Base-by-base conservation (phyloP, 768 basidiomycete species). In the Fistulinella prunicolor region DNA sequence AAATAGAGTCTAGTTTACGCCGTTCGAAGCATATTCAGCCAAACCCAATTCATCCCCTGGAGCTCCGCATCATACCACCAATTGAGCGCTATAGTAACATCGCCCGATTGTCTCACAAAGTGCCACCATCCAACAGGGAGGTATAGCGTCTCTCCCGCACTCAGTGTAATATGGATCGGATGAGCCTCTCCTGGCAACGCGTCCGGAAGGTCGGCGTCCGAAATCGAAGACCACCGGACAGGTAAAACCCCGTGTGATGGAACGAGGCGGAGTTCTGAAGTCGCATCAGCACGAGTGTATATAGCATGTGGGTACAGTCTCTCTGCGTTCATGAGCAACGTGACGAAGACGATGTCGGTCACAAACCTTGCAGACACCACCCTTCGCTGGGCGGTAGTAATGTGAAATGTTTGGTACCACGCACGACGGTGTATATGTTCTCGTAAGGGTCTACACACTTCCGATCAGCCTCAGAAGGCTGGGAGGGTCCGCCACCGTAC, bases 101-200 rank as follows among this genome's bases (percentile, higher is more conserved):
- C 71, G 4, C 74, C 77, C 4, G 77, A 71, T 62, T 96, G 94
- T 34, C 81, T 75, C 29, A 95, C 91, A 59, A 89, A 79, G 63
- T 95, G 94, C 86, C 87, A 95, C 94, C 94, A 96, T 0, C 90
- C 85, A 5, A 86, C 79, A n/a, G 94, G 94, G 17, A 96, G 79
- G 66, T 92, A 95, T 17, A 96, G 68, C 1, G 86, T 83, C 55
- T 94, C 86, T 4, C 94, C 93, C 6, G 80, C 78, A 4, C 69
- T 52, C 7, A 96, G 61, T 1, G 79, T 80, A 21, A 94, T 75
- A 12, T 74, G 69, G 28, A 94, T 76, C 1, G 92, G 85, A 41
- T 79, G 77, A 0, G 85, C 77, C 21, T 76, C 76, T 1, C 68
- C 56, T 6, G 81, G 75, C 36, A 86, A 67, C 14, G 66, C 63